phyloP scores from a whole-genome alignment of 768 basidiomycete genomes.

The Podaxis carcinomalis region DNA sequence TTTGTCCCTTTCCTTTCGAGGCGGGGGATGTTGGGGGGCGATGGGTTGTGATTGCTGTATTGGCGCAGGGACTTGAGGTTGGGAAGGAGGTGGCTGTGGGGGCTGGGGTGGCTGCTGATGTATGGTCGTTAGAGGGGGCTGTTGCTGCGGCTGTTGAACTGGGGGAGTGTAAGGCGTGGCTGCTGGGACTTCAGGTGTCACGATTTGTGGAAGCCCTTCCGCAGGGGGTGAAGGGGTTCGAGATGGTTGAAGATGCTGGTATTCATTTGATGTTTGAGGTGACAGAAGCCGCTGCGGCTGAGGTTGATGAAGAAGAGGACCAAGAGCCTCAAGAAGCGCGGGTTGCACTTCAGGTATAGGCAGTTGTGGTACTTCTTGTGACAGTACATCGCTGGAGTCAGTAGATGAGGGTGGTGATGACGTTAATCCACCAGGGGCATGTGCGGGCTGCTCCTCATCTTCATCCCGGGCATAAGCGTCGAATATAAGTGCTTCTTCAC shows the following conservation, averaged over 20 bases:
- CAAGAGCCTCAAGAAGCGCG: constrained; percentile 29
- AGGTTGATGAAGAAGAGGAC: constrained; percentile 58
- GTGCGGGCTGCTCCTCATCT: constrained; percentile 40
- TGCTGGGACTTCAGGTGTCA: constrained; percentile 21
- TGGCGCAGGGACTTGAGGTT: constrained; percentile 9
- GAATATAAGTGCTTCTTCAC: constrained; percentile 78
- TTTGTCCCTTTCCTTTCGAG: constrained; percentile 68
- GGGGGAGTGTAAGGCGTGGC: constrained; percentile 20
- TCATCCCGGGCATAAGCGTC: constrained; percentile 70
- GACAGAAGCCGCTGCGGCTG: constrained; percentile 54
- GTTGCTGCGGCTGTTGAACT: constrained; percentile 16
- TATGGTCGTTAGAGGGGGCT: constrained; percentile 17
- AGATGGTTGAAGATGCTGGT: constrained; percentile 30
- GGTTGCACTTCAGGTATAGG: constrained; percentile 26
- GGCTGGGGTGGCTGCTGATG: constrained; percentile 18
- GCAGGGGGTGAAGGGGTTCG: constrained; percentile 58
- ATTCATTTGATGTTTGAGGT: constrained; percentile 33
- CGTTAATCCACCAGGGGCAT: constrained; percentile 25
- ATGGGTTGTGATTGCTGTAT: neutral
- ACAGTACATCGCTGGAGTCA: constrained; percentile 13
- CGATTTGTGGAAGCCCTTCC: constrained; percentile 21
- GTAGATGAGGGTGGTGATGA: constrained; percentile 22
- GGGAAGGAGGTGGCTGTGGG: constrained; percentile 19
- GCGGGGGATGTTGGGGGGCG: constrained; percentile 32
- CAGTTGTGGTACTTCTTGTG: constrained; percentile 18